A percentile compares a stretch with the other conserved stretches of the same genome.
Conservation (phyloP, 176 grass and related monocot species). For the Triticum monococcum region DNA sequence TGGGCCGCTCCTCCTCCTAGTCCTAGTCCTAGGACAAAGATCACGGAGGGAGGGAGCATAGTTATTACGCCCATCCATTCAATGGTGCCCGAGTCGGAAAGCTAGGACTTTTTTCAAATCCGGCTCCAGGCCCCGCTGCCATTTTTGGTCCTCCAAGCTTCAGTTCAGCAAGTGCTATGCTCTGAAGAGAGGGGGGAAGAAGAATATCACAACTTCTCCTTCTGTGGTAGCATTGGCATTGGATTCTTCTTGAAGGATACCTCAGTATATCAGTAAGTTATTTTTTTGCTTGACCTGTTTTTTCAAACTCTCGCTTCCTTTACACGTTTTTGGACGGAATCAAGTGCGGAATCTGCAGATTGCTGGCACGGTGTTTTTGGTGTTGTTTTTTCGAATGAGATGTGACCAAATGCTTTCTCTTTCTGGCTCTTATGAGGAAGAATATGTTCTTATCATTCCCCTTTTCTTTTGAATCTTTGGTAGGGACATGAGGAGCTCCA, state of each 20-base stretch:
- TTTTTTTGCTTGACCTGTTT: neutral
- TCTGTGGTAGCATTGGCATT: neutral
- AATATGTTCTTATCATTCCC: neutral
- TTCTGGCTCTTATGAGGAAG: neutral
- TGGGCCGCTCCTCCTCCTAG: constrained; percentile 15
- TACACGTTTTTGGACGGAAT: constrained; percentile 6
- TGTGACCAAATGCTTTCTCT: constrained; percentile 22
- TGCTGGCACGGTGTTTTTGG: neutral
- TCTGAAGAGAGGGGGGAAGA: neutral
- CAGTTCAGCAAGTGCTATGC: neutral
- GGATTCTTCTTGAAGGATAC: constrained; percentile 37
- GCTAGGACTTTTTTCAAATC: constrained; percentile 38
- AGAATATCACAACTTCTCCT: neutral
- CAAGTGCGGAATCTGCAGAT: constrained; percentile 31
- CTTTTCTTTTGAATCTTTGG: constrained; percentile 28
- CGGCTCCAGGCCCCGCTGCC: constrained; percentile 5
- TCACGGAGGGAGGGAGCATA: constrained; percentile 20
- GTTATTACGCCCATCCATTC: constrained; percentile 41
- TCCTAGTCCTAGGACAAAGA: constrained; percentile 39
- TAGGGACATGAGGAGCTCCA: constrained; percentile 41
- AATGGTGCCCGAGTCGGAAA: constrained; percentile 35
- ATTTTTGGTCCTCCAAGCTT: constrained; percentile 31
- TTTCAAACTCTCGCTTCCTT: constrained; percentile 2
- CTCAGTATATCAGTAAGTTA: constrained; percentile 16
- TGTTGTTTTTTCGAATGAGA: constrained; percentile 25